Base-by-base conservation (phyloP, 2,329 filamentous ascomycete genomes). In the Talaromyces piceae region DNA sequence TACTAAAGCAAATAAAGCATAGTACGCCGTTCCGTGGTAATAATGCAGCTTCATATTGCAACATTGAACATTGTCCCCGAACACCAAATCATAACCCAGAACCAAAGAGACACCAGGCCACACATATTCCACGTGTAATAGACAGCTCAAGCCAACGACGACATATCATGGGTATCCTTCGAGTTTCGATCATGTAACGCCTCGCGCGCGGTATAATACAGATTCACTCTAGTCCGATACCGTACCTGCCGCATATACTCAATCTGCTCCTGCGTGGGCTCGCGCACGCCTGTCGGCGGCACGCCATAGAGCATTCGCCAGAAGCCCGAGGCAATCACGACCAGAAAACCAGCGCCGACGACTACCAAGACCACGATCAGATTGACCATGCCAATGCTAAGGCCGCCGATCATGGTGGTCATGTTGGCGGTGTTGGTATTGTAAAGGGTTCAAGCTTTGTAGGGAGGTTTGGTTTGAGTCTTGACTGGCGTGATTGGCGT, bases 241-340 rank as follows among this genome's bases (percentile, higher is more conserved):
- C 47, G 51, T 22, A 53, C 51, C 33, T 48, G 45, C n/a, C 51
- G 51, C 51, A 53, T 53, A 47, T 53, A 53, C 25, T 46, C 45
- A 12, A 49, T 7, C 23, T 53, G 51, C 7, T 53, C 47, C 5
- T 41, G 51, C 7, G 30, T 25, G 0, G 51, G 51, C 27, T 53
- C 51, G 16, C n/a, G 31, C 4, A 27, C 6, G 1, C 41, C 20
- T 1, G 16, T n/a, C 41, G 20, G 30, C 16, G 26, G 41, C 3
- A 13, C 51, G 1, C 41, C 28, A 12, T 41, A 20, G 4, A 49
- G 26, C 23, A 53, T 16, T 11, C 47, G 51, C 30, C 27, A 45
- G 22, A 53, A 53, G 2, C 46, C 51, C 8, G 26, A 49, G n/a
- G 46, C 51, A 41, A 53, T 41, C 5, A 47, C 12, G 7, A 27